Evolutionary conservation across 2,329 filamentous ascomycete genomes (phyloP).

Genomic region (Fusarium xyrophilum): DNA sequence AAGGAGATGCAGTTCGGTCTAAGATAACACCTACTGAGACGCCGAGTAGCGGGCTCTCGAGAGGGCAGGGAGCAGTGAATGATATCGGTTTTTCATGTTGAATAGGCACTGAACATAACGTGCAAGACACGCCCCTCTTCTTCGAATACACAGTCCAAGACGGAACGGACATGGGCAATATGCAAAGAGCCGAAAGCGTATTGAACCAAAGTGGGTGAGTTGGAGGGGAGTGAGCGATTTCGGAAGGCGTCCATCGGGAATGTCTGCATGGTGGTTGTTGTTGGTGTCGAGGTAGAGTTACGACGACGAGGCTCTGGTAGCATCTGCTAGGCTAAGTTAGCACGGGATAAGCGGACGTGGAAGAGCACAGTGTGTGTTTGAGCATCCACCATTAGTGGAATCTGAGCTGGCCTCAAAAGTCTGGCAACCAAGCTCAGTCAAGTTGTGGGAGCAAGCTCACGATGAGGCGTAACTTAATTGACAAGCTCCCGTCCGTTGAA

Average conservation of each 20-base stretch:
- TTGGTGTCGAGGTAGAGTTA: conserved; percentile 34
- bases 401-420: conserved; percentile 24
- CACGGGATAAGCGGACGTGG: conserved; percentile 14
- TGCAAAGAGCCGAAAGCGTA: conserved; percentile 21
- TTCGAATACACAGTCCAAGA: background rate
- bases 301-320: conserved; percentile 28
- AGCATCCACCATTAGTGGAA: conserved; percentile 19
- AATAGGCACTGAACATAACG: conserved; percentile 7
- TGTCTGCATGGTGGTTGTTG: conserved; percentile 27
- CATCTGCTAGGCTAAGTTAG: background rate
- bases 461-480: background rate
- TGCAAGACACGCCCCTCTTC: conserved; percentile 24
- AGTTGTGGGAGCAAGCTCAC: background rate
- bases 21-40: conserved; percentile 22
- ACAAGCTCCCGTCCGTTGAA: background rate
- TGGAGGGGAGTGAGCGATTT: conserved; percentile 37
- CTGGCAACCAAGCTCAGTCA: background rate
- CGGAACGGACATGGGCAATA: conserved; percentile 19
- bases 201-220: conserved; percentile 17
- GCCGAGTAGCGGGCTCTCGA: conserved; percentile 1
- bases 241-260: conserved; percentile 29
- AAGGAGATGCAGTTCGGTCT: conserved; percentile 9
- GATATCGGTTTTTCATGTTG: conserved; percentile 18
- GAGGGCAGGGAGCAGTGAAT: conserved; percentile 3
- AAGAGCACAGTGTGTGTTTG: conserved; percentile 19